These are phyloP conservation scores for Fusarium illudens DNA, from an alignment of 2,329 filamentous ascomycete species.

Conservation along the genomic window DNA sequence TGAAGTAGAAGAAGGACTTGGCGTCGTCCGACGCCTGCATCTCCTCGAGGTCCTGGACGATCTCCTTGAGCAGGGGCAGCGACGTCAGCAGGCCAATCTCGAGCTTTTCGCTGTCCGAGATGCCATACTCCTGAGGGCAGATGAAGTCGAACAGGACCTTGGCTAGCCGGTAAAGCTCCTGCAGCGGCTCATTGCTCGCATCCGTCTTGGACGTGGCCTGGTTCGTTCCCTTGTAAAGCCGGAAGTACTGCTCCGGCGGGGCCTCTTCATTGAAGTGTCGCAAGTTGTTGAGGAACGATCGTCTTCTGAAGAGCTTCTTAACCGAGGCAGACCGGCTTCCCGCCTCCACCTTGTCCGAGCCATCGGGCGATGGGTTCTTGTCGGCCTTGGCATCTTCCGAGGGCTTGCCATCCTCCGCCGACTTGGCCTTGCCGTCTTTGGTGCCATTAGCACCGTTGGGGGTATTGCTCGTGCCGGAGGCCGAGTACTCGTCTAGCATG, in stretches of 20 bases:
- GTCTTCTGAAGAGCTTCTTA: constrained; percentile 64
- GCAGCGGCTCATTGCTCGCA: constrained; percentile 83
- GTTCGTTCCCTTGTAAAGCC: constrained; percentile 81
- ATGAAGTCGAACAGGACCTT: constrained; percentile 99
- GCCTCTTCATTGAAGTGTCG: constrained; percentile 63
- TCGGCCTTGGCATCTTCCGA: constrained; percentile 50
- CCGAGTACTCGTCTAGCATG: constrained; percentile 74
- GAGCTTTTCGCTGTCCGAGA: constrained; percentile 94
- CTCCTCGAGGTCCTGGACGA: constrained; percentile 95
- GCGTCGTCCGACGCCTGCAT: constrained; percentile 94
- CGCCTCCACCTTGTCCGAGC: constrained; percentile 53
- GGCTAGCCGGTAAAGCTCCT: constrained; percentile 90
- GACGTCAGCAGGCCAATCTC: constrained; percentile 97
- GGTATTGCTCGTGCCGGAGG: constrained; percentile 47
- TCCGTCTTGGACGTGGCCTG: constrained; percentile 78
- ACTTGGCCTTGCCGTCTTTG: constrained; percentile 54
- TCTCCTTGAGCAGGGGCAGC: constrained; percentile 91
- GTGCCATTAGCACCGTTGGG: constrained; percentile 41
- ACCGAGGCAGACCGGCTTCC: constrained; percentile 47
- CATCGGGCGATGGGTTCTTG: constrained; percentile 44
- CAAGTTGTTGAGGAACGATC: constrained; percentile 66
- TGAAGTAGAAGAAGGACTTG: constrained; percentile 98
- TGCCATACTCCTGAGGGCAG: constrained; percentile 97
- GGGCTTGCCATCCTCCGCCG: constrained; percentile 51
- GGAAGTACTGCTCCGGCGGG: constrained; percentile 81